A percentile compares a stretch with the other conserved stretches of the same genome.
Evolutionary conservation across 2,329 filamentous ascomycete species (phyloP).

Genomic region (Tolypocladium endophyticum): DNA sequence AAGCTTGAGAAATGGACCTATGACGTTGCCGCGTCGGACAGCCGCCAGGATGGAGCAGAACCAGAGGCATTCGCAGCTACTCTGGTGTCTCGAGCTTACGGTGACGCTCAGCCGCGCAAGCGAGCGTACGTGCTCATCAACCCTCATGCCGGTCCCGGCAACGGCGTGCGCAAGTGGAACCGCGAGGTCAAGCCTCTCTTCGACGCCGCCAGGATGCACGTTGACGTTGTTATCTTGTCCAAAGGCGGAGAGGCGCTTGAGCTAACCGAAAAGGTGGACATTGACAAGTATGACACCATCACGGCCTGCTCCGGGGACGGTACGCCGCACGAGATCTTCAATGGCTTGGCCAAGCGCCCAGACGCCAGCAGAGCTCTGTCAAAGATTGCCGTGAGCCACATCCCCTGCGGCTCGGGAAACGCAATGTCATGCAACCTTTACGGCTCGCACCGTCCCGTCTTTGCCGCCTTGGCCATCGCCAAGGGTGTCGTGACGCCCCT

Average conservation of each 20-base stretch:
- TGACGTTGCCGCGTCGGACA: constrained; percentile 27
- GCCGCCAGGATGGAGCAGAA: constrained; percentile 19
- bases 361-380: constrained; percentile 66
- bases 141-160: constrained; percentile 77
- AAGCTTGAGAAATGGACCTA: constrained; percentile 46
- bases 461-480: constrained; percentile 73
- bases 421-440: constrained; percentile 85
- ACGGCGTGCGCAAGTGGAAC: constrained; percentile 62
- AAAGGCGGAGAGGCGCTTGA: constrained; percentile 68
- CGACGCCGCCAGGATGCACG: constrained; percentile 63
- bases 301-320: constrained; percentile 89
- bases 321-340: constrained; percentile 86
- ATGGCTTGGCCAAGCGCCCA: constrained; percentile 67
- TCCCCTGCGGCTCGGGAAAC: constrained; percentile 91
- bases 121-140: constrained; percentile 85
- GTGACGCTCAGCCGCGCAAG: constrained; percentile 56
- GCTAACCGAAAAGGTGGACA: constrained; percentile 64
- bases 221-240: constrained; percentile 64
- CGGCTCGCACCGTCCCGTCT: constrained; percentile 63
- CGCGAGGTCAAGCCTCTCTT: constrained; percentile 73
- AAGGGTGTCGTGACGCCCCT: constrained; percentile 79
- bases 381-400: constrained; percentile 71
- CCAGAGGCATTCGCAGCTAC: constrained; percentile 52
- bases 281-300: constrained; percentile 73
- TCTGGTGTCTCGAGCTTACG: constrained; percentile 62